phyloP scores from a whole-genome alignment of 2,329 filamentous ascomycete genomes.

The Cyphellophora europaea region DNA sequence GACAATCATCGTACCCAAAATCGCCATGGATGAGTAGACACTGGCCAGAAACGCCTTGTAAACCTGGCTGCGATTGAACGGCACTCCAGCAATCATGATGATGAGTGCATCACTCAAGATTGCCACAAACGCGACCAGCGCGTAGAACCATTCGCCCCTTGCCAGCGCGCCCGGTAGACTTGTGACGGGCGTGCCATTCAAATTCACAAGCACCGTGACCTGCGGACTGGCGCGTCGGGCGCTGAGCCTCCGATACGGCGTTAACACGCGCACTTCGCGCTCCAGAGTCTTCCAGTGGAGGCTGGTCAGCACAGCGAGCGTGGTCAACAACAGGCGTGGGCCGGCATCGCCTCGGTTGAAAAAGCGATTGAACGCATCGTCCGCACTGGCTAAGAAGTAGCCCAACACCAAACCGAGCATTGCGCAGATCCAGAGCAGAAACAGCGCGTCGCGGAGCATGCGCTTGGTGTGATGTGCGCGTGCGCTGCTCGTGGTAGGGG shows the following conservation, averaged over 20 bases:
- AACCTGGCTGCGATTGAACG: conserved; percentile 9
- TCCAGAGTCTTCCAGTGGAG: conserved; percentile 8
- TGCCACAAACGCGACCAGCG: conserved; percentile 8
- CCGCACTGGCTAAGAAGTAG: conserved; percentile 7
- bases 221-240: conserved; percentile 2
- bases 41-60: conserved; percentile 5
- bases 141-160: conserved; percentile 10
- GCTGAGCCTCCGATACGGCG: conserved; percentile 9
- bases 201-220: conserved; percentile 5
- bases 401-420: conserved; percentile 8
- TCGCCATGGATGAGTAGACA: conserved; percentile 7
- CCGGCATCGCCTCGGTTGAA: conserved; percentile 7
- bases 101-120: conserved; percentile 11
- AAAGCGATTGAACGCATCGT: conserved; percentile 10
- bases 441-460: conserved; percentile 4
- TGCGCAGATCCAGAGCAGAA: conserved; percentile 5
- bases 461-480: neutral
- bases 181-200: conserved; percentile 8
- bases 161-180: conserved; percentile 5
- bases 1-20: conserved; percentile 7
- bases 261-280: conserved; percentile 11
- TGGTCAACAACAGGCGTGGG: conserved; percentile 6
- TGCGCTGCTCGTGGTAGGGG: neutral
- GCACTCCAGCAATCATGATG: conserved; percentile 10
- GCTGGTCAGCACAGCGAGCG: conserved; percentile 5